Conservation (phyloP, 352 stramenopile genomes). For the Saprolegnia parasitica region DNA sequence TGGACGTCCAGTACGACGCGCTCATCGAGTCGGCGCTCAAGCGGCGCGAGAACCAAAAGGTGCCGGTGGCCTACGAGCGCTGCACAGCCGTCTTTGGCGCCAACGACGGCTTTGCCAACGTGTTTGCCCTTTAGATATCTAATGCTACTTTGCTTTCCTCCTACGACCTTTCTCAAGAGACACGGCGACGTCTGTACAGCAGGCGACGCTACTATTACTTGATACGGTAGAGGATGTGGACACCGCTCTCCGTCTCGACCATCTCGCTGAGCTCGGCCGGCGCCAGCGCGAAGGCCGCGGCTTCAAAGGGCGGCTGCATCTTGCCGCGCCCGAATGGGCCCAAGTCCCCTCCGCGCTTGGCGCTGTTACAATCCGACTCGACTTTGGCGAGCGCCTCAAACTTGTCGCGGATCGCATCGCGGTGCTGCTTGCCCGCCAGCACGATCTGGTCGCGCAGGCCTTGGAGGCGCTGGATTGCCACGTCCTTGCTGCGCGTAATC, state of each 20-base stretch:
- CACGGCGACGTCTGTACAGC: neutral
- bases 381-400: constrained; percentile 85
- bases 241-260: constrained; percentile 93
- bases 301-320: constrained; percentile 92
- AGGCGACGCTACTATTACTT: constrained; percentile 42
- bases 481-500: constrained; percentile 84
- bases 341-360: constrained; percentile 88
- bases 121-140: constrained; percentile 65
- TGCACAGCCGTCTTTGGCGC: constrained; percentile 57
- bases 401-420: constrained; percentile 59
- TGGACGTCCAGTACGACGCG: constrained; percentile 78
- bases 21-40: constrained; percentile 78
- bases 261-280: constrained; percentile 92
- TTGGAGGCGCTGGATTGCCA: constrained; percentile 68
- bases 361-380: constrained; percentile 87
- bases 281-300: constrained; percentile 87
- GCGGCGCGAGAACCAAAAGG: constrained; percentile 72
- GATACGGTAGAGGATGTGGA: constrained; percentile 95
- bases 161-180: no score
- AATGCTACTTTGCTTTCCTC: constrained; percentile 33
- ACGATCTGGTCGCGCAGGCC: constrained; percentile 81
- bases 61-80: constrained; percentile 64
- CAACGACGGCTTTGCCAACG: constrained; percentile 53
- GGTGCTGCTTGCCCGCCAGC: constrained; percentile 40
- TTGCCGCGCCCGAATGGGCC: constrained; percentile 84